phyloP scores from a whole-genome alignment of 495 filamentous ascomycete species.

The Xylona heveae region DNA sequence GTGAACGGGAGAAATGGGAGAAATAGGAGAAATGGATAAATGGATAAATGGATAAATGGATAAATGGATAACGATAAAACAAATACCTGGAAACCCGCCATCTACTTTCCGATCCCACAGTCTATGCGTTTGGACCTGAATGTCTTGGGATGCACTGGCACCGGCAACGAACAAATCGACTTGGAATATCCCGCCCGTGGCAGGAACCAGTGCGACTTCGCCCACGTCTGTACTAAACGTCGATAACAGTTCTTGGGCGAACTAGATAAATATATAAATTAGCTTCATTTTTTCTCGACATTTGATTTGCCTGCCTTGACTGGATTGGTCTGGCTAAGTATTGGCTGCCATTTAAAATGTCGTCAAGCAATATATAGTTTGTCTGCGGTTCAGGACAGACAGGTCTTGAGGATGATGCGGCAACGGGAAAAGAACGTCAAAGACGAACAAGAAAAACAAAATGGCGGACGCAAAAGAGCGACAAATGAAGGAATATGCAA shows the following conservation, averaged over 20 bases:
- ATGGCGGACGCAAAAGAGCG: no score
- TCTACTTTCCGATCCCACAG: conserved; percentile 83
- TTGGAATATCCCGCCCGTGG: conserved; percentile 67
- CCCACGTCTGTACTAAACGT: conserved; percentile 75
- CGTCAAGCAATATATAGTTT: no score
- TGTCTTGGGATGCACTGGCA: conserved; percentile 4
- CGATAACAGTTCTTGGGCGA: conserved; percentile 92
- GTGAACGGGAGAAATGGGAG: conserved; percentile 3
- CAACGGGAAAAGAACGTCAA: no score
- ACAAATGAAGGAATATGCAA: no score
- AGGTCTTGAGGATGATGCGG: no score
- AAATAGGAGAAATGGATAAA: conserved; percentile 4
- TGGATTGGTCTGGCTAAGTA: no score
- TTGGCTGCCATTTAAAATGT: no score
- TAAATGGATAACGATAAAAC: conserved; percentile 1
- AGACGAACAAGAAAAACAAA: no score
- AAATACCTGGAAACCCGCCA: conserved; percentile 70
- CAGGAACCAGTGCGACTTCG: conserved; percentile 74
- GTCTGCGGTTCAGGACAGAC: no score
- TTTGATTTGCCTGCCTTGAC: no score
- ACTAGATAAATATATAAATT: no score
- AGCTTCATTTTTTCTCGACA: no score
- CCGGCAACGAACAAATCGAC: conserved; percentile 33
- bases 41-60: conserved; percentile 4
- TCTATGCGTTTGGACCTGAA: conserved; percentile 21